Evolutionary conservation across 2,329 filamentous ascomycete genomes (phyloP).

Genomic region (Aspergillus sp.): DNA sequence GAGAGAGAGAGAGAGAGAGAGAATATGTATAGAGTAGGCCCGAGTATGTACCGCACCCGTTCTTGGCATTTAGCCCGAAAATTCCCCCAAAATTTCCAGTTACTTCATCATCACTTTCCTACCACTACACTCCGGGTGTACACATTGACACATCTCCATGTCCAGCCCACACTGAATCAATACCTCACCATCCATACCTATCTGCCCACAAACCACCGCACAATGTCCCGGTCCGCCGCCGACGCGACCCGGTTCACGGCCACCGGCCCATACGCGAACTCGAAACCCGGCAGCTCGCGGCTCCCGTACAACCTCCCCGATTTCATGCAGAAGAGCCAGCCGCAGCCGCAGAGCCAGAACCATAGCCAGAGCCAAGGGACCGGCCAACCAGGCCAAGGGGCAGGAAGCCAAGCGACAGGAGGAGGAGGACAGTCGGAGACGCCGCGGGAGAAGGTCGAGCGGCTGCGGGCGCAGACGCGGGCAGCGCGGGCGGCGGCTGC

Average conservation of each 20-base stretch:
- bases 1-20: no score
- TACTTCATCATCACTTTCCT: no score
- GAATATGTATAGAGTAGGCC: no score
- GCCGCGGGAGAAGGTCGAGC: slow-evolving; percentile 59
- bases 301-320: slow-evolving; percentile 24
- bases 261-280: slow-evolving; percentile 40
- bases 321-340: slow-evolving; percentile 11
- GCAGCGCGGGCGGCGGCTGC: slow-evolving; percentile 54
- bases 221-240: slow-evolving; percentile 39
- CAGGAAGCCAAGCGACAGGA: slow-evolving; percentile 10
- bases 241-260: slow-evolving; percentile 44
- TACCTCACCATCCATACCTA: slow-evolving; percentile 1
- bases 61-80: no score
- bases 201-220: slow-evolving; percentile 3
- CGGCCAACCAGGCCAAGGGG: slow-evolving; percentile 5
- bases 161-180: no score
- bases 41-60: no score
- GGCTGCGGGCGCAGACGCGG: slow-evolving; percentile 58
- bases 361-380: no score
- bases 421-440: slow-evolving; percentile 43
- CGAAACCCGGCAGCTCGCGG: slow-evolving; percentile 24
- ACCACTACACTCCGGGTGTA: no score
- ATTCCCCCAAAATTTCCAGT: no score
- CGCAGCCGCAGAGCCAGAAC: slow-evolving; percentile 4
- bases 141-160: no score